phyloP scores from a whole-genome alignment of 2,329 filamentous ascomycete genomes.

The Diaporthe velutina region DNA sequence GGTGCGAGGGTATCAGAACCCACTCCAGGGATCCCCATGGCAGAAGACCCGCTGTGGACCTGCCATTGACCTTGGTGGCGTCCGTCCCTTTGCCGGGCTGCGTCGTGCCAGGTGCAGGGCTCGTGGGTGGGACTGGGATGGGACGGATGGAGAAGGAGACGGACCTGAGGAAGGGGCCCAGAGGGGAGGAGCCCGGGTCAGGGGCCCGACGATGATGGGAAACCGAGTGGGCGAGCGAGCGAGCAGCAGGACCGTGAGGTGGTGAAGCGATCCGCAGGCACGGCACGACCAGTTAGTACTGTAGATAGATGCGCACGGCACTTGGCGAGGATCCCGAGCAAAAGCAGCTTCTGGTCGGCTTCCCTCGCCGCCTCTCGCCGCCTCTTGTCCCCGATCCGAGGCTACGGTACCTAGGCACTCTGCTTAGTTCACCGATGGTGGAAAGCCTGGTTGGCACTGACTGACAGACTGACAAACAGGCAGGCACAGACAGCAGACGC shows the following conservation, averaged over 20 bases:
- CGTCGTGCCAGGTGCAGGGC: conserved; percentile 34
- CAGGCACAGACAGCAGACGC: background rate
- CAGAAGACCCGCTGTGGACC: conserved; percentile 35
- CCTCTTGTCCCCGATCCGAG: conserved; percentile 18
- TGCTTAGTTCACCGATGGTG: background rate
- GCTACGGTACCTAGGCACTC: background rate
- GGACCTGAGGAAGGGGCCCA: conserved; percentile 10
- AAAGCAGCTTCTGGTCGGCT: conserved; percentile 12
- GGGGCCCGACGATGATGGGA: conserved; percentile 21
- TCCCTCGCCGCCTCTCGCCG: background rate
- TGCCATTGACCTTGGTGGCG: conserved; percentile 38
- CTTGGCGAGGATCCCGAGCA: conserved; percentile 20
- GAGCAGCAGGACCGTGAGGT: background rate
- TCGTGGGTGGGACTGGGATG: conserved; percentile 39
- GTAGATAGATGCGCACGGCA: conserved; percentile 1
- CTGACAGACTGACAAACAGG: background rate
- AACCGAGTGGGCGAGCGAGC: background rate
- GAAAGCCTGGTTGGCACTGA: background rate
- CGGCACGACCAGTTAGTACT: background rate
- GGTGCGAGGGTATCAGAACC: conserved; percentile 28
- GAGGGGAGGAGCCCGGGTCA: conserved; percentile 30
- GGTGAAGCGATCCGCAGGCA: conserved; percentile 15
- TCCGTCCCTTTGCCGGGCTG: conserved; percentile 34
- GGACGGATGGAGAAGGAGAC: conserved; percentile 16
- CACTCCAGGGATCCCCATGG: conserved; percentile 36